Percentiles rank a stretch among this genome's conserved stretches.
These are phyloP conservation scores for Polychaeton citri DNA, from an alignment of 2,329 filamentous ascomycete genomes.

Conservation along the genomic window DNA sequence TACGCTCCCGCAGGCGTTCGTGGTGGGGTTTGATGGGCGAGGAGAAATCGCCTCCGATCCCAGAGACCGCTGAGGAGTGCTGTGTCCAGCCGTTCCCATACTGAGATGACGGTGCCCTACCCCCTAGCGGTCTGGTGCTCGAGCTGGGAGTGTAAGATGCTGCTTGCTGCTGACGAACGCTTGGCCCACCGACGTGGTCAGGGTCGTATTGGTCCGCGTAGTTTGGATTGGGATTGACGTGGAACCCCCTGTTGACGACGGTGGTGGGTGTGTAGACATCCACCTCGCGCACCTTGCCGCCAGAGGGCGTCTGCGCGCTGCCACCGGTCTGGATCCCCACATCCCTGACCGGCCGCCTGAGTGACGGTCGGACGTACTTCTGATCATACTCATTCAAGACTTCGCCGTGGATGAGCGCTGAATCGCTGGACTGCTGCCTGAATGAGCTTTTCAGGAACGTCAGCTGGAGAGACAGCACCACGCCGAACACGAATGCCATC, in stretches of 20 bases:
- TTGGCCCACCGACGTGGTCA: slow-evolving; percentile 29
- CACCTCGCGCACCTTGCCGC: slow-evolving; percentile 31
- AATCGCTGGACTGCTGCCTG: slow-evolving; percentile 74
- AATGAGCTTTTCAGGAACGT: slow-evolving; percentile 60
- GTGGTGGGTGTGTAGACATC: slow-evolving; percentile 50
- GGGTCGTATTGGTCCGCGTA: slow-evolving; percentile 57
- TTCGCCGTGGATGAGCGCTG: slow-evolving; percentile 71
- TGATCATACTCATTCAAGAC: slow-evolving; percentile 91
- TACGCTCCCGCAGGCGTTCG: slow-evolving; percentile 36
- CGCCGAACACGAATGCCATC: slow-evolving; percentile 64
- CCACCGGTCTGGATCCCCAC: slow-evolving; percentile 60
- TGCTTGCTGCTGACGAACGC: slow-evolving; percentile 8
- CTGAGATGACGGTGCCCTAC: no score
- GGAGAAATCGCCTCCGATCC: slow-evolving; percentile 24
- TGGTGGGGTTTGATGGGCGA: slow-evolving; percentile 33
- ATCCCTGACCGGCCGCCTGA: slow-evolving; percentile 67
- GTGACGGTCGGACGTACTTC: slow-evolving; percentile 82
- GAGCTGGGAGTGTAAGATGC: slow-evolving; percentile 1
- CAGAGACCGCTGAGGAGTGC: slow-evolving; percentile 2
- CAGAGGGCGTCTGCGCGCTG: slow-evolving; percentile 18
- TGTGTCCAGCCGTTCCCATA: slow-evolving; percentile 4
- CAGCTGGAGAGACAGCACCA: slow-evolving; percentile 64
- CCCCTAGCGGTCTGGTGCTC: slow-evolving; percentile 1
- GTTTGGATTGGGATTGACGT: slow-evolving; percentile 70
- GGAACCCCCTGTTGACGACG: slow-evolving; percentile 61